Evolutionary conservation across 495 filamentous ascomycete species (phyloP).

Genomic region (Aspergillus taichungensis): DNA sequence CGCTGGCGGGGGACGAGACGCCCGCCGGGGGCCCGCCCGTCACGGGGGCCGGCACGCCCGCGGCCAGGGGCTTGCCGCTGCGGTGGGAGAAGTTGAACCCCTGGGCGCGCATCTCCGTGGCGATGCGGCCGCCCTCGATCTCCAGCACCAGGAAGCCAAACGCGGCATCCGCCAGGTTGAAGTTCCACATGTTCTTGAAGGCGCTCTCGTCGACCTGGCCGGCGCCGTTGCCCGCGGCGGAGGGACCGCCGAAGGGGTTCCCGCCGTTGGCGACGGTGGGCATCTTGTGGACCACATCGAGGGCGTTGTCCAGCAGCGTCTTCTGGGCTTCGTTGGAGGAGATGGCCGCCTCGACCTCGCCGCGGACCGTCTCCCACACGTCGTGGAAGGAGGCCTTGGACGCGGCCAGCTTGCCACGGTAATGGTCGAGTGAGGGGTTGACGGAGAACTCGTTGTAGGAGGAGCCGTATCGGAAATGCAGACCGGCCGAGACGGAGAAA

Average conservation of each 20-base stretch:
- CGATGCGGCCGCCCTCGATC: constrained; percentile 87
- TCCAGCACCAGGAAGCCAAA: constrained; percentile 95
- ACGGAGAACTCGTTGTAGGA: constrained; percentile 99
- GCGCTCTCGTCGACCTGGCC: constrained; percentile 97
- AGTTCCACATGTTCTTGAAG: constrained; percentile 99
- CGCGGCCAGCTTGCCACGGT: constrained; percentile 97
- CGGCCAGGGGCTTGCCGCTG: constrained; percentile 37
- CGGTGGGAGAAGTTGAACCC: constrained; percentile 99
- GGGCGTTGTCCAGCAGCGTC: constrained; percentile 77
- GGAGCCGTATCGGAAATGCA: constrained; percentile 98
- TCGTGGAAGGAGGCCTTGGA: constrained; percentile 99
- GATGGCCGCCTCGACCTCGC: constrained; percentile 89
- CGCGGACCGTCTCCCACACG: constrained; percentile 98
- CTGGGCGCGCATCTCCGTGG: constrained; percentile 96
- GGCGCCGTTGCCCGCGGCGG: constrained; percentile 58
- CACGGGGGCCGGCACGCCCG: constrained; percentile 24
- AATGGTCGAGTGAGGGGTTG: constrained; percentile 96
- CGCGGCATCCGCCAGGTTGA: constrained; percentile 95
- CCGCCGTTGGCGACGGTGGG: constrained; percentile 87
- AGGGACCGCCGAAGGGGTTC: constrained; percentile 88
- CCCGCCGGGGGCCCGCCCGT: constrained; percentile 25
- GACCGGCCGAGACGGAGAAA: constrained; percentile 93
- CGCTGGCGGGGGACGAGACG: constrained; percentile 32
- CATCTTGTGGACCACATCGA: constrained; percentile 93
- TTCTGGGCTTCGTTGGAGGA: constrained; percentile 87